Base-by-base conservation (phyloP, 768 basidiomycete species). In the Pluteus cervinus region DNA sequence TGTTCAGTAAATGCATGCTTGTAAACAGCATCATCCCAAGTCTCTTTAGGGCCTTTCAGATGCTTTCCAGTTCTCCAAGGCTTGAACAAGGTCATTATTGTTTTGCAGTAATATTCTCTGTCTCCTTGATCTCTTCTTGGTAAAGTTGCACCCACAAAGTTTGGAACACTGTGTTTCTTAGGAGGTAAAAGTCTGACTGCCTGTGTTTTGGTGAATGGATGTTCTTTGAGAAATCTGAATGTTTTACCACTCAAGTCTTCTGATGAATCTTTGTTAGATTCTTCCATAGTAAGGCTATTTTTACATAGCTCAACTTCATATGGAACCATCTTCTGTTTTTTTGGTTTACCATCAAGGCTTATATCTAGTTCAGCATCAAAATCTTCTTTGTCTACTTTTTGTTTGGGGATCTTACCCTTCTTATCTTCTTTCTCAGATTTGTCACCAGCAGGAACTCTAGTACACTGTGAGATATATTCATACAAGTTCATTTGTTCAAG, bases 231-330 rank as follows among this genome's bases (percentile, higher is more conserved):
- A 48, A 10, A 44, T 36, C 35, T 56, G 47, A 11, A 54, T 51
- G 25, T 48, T 28, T 38, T 62, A 42, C 61, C 60, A 2, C 54
- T 59, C 25, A 36, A 24, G 34, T 63, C 58, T 8, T 33, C 3
- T 7, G 50, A 33, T 5, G 60, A n/a, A n/a, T n/a, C n/a, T n/a
- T n/a, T n/a, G n/a, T n/a, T n/a, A n/a, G n/a, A n/a, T n/a, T n/a
- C n/a, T n/a, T n/a, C n/a, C n/a, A n/a, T n/a, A n/a, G n/a, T n/a
- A n/a, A n/a, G n/a, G n/a, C n/a, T n/a, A n/a, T n/a, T n/a, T n/a
- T n/a, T n/a, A n/a, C n/a, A n/a, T n/a, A n/a, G n/a, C n/a, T n/a
- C n/a, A n/a, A n/a, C n/a, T n/a, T n/a, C n/a, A n/a, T n/a, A n/a
- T n/a, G n/a, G n/a, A n/a, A n/a, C n/a, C n/a, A n/a, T n/a, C n/a